phyloP scores from a whole-genome alignment of 2,329 filamentous ascomycete genomes.

The Furcasterigmium furcatum region DNA sequence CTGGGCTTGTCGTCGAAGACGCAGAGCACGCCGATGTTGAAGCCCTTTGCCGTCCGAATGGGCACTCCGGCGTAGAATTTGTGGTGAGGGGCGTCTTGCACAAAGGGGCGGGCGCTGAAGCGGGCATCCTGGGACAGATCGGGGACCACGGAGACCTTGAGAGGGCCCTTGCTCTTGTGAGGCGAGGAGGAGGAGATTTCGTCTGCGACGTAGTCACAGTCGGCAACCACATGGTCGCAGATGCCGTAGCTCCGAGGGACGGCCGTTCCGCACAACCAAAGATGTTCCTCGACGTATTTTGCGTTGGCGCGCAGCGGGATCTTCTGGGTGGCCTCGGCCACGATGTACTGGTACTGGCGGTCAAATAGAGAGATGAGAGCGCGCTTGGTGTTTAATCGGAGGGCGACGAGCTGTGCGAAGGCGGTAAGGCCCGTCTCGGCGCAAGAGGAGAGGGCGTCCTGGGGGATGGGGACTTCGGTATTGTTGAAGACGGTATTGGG shows the following conservation, averaged over 20 bases:
- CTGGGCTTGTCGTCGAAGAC: slow-evolving; percentile 22
- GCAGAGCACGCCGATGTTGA: slow-evolving; percentile 39
- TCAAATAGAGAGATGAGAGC: slow-evolving; percentile 50
- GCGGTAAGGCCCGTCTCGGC: slow-evolving; percentile 40
- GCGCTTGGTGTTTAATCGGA: slow-evolving; percentile 33
- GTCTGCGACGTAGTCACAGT: slow-evolving; percentile 19
- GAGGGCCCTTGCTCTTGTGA: slow-evolving; percentile 4
- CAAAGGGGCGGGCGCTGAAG: slow-evolving; percentile 22
- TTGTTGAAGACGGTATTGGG: slow-evolving; percentile 16
- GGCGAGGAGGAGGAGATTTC: background rate
- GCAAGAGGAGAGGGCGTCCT: slow-evolving; percentile 20
- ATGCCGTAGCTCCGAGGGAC: slow-evolving; percentile 23
- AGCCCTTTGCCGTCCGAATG: slow-evolving; percentile 32
- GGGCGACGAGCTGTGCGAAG: slow-evolving; percentile 45
- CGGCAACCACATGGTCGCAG: slow-evolving; percentile 20
- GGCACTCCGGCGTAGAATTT: slow-evolving; percentile 39
- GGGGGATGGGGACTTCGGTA: slow-evolving; percentile 15
- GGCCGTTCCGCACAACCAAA: slow-evolving; percentile 22
- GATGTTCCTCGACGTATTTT: slow-evolving; percentile 4
- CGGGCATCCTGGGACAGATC: slow-evolving; percentile 28
- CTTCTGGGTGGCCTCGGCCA: slow-evolving; percentile 46
- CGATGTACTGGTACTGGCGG: slow-evolving; percentile 39
- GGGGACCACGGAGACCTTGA: slow-evolving; percentile 29
- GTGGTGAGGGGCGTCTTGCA: slow-evolving; percentile 16
- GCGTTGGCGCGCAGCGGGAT: slow-evolving; percentile 28